These are phyloP conservation scores for Papiliotrema laurentii DNA, from an alignment of 1,284 basidiomycete species.

Conservation along the genomic window DNA sequence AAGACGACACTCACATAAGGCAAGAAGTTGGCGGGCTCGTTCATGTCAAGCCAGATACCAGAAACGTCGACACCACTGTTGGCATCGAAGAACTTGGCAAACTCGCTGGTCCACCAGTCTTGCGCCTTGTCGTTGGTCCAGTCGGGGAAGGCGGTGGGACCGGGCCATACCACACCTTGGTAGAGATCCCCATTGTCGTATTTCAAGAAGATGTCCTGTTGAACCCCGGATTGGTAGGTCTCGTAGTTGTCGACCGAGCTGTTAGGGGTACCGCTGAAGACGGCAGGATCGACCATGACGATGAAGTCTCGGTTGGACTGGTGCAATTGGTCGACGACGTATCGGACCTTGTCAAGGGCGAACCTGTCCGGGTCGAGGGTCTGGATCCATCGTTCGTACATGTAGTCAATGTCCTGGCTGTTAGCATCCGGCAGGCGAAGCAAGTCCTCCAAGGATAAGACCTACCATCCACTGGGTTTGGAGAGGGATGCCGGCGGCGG, in stretches of 20 bases:
- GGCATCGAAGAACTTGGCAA: constrained; percentile 56
- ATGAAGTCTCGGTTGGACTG: constrained; percentile 58
- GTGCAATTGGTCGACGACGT: constrained; percentile 62
- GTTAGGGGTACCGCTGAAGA: constrained; percentile 41
- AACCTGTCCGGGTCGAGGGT: constrained; percentile 66
- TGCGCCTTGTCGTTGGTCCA: constrained; percentile 61
- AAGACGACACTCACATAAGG: constrained; percentile 14
- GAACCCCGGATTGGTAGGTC: constrained; percentile 57
- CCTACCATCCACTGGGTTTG: constrained; percentile 27
- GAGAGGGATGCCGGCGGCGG: constrained; percentile 19
- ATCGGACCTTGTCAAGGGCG: constrained; percentile 58
- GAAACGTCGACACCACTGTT: constrained; percentile 16
- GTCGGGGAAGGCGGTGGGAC: constrained; percentile 61
- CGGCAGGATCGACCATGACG: constrained; percentile 70
- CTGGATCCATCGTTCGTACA: constrained; percentile 61
- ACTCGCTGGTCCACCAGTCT: constrained; percentile 61
- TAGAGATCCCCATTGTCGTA: constrained; percentile 57
- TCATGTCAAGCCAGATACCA: constrained; percentile 63
- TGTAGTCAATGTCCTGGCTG: constrained; percentile 55
- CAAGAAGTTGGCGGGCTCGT: constrained; percentile 46
- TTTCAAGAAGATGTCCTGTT: constrained; percentile 60
- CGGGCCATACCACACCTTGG: constrained; percentile 67
- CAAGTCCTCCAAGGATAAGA: constrained; percentile 1
- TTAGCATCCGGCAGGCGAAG: constrained; percentile 7
- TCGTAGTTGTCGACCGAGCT: constrained; percentile 50